Evolutionary conservation across 306 rosid genomes (phyloP), one percentile per base, ranked within the genome.

Genomic region (Luffa aegyptiaca): DNA sequence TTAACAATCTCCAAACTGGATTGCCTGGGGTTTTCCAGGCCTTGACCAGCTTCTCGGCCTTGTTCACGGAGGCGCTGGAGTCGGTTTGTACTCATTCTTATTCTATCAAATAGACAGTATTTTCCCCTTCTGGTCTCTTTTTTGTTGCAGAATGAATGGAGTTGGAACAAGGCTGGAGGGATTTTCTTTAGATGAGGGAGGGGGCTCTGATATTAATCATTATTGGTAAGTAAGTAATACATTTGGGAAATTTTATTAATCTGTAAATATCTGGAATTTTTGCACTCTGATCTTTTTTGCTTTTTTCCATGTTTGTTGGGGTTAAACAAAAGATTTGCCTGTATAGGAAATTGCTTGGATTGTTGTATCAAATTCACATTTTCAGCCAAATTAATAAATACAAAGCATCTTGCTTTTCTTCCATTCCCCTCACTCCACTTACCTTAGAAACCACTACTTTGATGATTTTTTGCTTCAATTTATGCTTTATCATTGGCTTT

Each of bases 1-100:
- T 96, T 18, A 93, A 96, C 83, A 85, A 96, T 83, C 92, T 96
- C 45, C 99, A 96, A 75, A 96, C 99, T 26, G 99, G 98, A 10
- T 88, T 96, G 87, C 99, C 99, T 5, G 99, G 98, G 33, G 99
- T 96, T 9, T 96, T 96, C 66, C 98, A 89, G 76, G 98, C 99
- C 13, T 65, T 96, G 88, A 89, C 98, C 55, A 93, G 94, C 86
- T 96, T 96, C 85, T 91, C 99, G 64, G 86, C 91, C 48, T 70
- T 96, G 78, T 96, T 96, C 85, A 86, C 87, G 3, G 98, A 96
- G 88, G 92, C 94, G 75, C 93, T 96, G 35, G 83, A 84, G 16
- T 68, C 93, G 20, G 99, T 96, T 41, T 96, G 99, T 82, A 89
- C 81, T 11, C 83, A 86, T 26, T 93, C 99, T 37, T 96, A 96